Base-by-base conservation (phyloP, 805 yeast species). In the Lachancea fermentati region DNA sequence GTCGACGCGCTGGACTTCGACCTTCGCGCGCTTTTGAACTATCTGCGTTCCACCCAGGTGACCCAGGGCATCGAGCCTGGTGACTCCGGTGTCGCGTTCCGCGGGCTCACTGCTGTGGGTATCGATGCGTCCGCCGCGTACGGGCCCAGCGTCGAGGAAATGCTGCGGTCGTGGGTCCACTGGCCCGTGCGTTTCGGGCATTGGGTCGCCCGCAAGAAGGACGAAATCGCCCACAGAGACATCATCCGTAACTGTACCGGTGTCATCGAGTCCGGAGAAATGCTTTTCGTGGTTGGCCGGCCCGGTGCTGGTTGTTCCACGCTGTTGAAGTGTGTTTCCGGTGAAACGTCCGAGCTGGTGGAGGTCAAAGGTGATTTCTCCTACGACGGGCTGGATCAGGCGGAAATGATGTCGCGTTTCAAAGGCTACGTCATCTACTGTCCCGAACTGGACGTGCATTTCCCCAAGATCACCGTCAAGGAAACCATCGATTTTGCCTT, bases 271-370 rank as follows among this genome's bases (percentile, higher is more conserved):
- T 62, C 72, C 13, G 81, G 79, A 47, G 75, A 72, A 49, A 70
- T 75, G 76, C 61, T 73, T 38, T 64, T 75, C 41, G 77, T 72
- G 16, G 57, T 73, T 37, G 78, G 77, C 50, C 68, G 72, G 57
- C 82, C 84, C 2, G 82, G 82, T 53, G 76, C 82, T 26, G 83
- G 84, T 46, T 76, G 81, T 52, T 76, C 83, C 3, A 72, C 81
- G 4, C 57, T 77, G 29, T 57, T 78, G 49, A 71, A 71, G 46
- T 52, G 67, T 42, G 39, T 70, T 15, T 58, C 75, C n/a, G 76
- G 75, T 53, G 73, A 72, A 50, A 69, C 65, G 9, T 51, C 57
- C 19, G 67, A 65, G 19, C 63, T 65, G 39, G 50, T 58, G 4
- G 62, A 58, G 15, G 63, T 61, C 5, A 55, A 55, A 22, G 75